These are phyloP conservation scores for Neurospora sp. DNA, from an alignment of 495 filamentous ascomycete species.

Conservation along the genomic window DNA sequence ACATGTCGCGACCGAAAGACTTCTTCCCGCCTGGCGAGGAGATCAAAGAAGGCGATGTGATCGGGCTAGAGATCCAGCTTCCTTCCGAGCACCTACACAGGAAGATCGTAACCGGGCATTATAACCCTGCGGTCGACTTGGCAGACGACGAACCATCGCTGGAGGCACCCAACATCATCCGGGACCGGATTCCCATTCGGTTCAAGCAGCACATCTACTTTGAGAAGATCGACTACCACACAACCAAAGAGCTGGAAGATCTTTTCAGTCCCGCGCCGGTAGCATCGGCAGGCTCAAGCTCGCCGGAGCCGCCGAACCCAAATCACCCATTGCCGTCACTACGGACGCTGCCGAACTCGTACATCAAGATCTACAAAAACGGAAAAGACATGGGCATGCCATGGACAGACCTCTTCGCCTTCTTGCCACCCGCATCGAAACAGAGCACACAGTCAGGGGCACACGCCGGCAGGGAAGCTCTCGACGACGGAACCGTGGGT, in stretches of 20 bases:
- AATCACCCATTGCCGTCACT: slow-evolving; percentile 63
- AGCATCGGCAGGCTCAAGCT: slow-evolving; percentile 30
- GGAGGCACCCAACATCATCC: slow-evolving; percentile 64
- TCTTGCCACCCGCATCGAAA: slow-evolving; percentile 82
- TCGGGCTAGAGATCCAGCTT: slow-evolving; percentile 85
- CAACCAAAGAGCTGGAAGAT: slow-evolving; percentile 81
- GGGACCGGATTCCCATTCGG: slow-evolving; percentile 87
- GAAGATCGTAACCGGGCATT: slow-evolving; percentile 76
- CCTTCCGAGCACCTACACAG: slow-evolving; percentile 77
- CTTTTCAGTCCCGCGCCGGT: slow-evolving; percentile 64
- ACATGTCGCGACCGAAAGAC: slow-evolving; percentile 82
- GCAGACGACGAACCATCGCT: slow-evolving; percentile 44
- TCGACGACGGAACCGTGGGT: slow-evolving; percentile 88
- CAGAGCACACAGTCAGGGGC: slow-evolving; percentile 57
- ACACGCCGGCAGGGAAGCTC: slow-evolving; percentile 52
- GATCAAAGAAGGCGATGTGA: slow-evolving; percentile 77
- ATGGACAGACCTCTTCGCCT: slow-evolving; percentile 81
- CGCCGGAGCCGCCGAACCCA: slow-evolving; percentile 46
- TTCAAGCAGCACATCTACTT: slow-evolving; percentile 91
- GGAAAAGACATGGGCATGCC: slow-evolving; percentile 76
- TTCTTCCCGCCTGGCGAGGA: slow-evolving; percentile 69
- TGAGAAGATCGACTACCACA: slow-evolving; percentile 85
- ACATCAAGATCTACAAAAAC: slow-evolving; percentile 86
- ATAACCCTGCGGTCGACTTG: slow-evolving; percentile 71
- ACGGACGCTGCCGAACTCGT: slow-evolving; percentile 76